Conservation (phyloP, 2,329 filamentous ascomycete genomes). For the Curvularia sp. region DNA sequence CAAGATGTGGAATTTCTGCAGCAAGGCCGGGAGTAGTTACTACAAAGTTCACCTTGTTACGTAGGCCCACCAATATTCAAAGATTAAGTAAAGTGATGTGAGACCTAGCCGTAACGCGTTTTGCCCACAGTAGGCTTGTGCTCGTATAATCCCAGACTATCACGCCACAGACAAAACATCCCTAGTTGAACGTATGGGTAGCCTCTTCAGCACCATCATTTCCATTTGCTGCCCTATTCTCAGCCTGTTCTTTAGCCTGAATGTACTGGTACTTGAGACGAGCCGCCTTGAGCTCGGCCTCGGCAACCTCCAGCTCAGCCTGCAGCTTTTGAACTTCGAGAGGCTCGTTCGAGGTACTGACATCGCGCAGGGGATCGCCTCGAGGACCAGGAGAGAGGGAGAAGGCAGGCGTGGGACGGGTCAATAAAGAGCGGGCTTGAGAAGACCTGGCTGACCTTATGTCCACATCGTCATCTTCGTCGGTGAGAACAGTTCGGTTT, state of each 20-base stretch:
- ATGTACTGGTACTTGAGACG: conserved; percentile 33
- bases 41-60: not conserved
- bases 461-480: conserved; percentile 19
- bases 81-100: not conserved
- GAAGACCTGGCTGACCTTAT: conserved; percentile 8
- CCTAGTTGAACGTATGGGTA: conserved; percentile 8
- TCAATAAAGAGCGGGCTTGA: conserved; percentile 3
- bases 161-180: not conserved
- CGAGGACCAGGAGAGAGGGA: conserved; percentile 20
- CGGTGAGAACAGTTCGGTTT: conserved; percentile 16
- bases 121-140: not conserved
- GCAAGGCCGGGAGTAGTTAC: not conserved
- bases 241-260: conserved; percentile 29
- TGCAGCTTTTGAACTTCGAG: conserved; percentile 36
- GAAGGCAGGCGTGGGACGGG: conserved; percentile 15
- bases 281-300: conserved; percentile 41
- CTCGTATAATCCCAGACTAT: not conserved
- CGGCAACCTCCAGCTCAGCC: conserved; percentile 41
- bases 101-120: not conserved
- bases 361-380: conserved; percentile 8
- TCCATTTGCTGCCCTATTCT: conserved; percentile 10
- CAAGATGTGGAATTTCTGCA: not conserved
- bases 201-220: conserved; percentile 1
- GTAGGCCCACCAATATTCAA: not conserved
- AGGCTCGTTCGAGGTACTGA: conserved; percentile 24